Base-by-base conservation (phyloP, 768 basidiomycete genomes). In the Kwoniella sp. region DNA sequence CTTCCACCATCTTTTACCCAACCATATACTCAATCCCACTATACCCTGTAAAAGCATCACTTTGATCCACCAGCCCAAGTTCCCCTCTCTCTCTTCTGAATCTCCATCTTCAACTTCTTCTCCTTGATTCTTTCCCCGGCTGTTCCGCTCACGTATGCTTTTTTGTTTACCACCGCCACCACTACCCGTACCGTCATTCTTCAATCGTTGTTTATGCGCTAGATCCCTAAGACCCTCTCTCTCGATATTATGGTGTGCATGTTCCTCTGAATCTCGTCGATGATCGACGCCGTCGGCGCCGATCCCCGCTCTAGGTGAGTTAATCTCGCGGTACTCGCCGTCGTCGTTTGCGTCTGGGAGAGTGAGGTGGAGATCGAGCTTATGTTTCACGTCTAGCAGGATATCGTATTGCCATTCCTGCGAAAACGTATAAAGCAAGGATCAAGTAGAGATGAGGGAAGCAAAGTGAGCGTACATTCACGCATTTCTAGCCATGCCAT, bases 361-460 rank as follows among this genome's bases (percentile, higher is more conserved):
- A n/a, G 47, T 47, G 13, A 37, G 25, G 48, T 56, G 56, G 7
- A 64, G 55, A 40, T 64, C 62, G 22, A 64, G 55, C 37, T 57
- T 64, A 47, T 68, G 65, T 36, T 61, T 58, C 36, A 71, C 65
- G 52, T 71, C 70, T 26, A 71, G 70, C 2, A 71, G 55, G 21
- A 71, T 59, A 36, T 71, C 70, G 40, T 68, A 68, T 59, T 71
- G 61, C 67, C 67, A 71, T 61, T 68, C 70, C 69, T 71, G 37
- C 2, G 51, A 15, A 7, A 13, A 21, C 33, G 33, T 6, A 33
- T 33, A 33, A 13, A 33, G 5, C 19, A 13, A 29, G n/a, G 1
- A 7, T 13, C 51, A 33, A 33, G 33, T 33, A 5, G 13, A 21
- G 21, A 51, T 6, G 48, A 27, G 2, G n/a, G n/a, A n/a, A n/a